Conservation (phyloP, 2,329 filamentous ascomycete species). For the Xylariaceae sp. region DNA sequence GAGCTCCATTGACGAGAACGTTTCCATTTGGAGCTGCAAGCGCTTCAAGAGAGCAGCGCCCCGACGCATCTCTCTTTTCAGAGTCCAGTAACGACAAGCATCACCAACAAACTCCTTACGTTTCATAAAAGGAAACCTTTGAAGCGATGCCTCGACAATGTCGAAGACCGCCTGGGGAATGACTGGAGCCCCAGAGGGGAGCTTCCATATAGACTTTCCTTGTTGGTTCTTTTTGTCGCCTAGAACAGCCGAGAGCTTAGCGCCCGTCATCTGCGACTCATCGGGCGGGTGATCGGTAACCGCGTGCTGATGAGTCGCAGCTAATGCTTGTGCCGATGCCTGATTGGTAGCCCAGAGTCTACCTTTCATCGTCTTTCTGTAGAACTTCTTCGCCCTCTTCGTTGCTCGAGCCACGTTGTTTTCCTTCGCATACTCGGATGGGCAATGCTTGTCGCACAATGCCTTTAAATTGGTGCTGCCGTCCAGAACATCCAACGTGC, state of each 20-base stretch:
- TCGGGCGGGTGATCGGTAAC: conserved; percentile 67
- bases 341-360: conserved; percentile 90
- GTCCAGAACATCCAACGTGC: conserved; percentile 67
- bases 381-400: conserved; percentile 79
- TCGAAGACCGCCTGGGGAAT: conserved; percentile 86
- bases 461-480: conserved; percentile 84
- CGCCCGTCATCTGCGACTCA: conserved; percentile 77
- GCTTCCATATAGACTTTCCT: conserved; percentile 73
- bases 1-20: conserved; percentile 95
- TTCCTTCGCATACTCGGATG: conserved; percentile 79
- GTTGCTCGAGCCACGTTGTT: conserved; percentile 78
- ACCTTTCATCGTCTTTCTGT: conserved; percentile 82
- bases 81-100: conserved; percentile 93
- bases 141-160: conserved; percentile 75
- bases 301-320: conserved; percentile 62
- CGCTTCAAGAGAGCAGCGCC: conserved; percentile 90
- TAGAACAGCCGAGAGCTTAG: conserved; percentile 69
- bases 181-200: conserved; percentile 90
- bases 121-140: conserved; percentile 73
- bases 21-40: conserved; percentile 89
- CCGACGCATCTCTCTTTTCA: conserved; percentile 88
- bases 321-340: conserved; percentile 72
- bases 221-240: conserved; percentile 69
- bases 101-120: conserved; percentile 90
- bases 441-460: conserved; percentile 93